Evolutionary conservation across 371 early-diverging fungal genomes (phyloP).

Genomic region (Mucor racemosus): DNA sequence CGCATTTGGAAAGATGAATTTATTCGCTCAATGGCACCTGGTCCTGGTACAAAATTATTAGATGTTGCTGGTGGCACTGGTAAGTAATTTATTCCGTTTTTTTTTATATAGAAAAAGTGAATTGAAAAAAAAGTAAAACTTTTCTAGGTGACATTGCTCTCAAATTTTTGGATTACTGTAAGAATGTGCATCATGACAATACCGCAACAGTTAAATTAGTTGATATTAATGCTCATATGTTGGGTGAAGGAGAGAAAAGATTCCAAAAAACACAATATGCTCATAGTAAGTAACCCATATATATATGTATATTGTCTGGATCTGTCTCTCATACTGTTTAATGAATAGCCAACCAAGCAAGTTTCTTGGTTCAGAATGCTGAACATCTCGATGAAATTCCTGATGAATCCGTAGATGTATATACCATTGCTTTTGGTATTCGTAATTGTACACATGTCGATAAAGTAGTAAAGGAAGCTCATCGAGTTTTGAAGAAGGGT

Average conservation of each 20-base stretch:
- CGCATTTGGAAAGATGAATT: conserved; percentile 95
- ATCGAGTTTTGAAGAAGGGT: conserved; percentile 93
- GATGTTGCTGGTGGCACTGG: conserved; percentile 99
- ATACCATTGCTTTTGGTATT: conserved; percentile 97
- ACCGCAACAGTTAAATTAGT: conserved; percentile 85
- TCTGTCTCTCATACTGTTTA: not conserved
- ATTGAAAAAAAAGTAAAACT: not conserved
- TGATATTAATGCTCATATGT: conserved; percentile 96
- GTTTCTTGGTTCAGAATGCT: conserved; percentile 88
- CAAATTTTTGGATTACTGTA: conserved; percentile 86
- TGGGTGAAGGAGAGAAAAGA: conserved; percentile 86
- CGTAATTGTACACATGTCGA: conserved; percentile 97
- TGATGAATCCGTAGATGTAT: conserved; percentile 85
- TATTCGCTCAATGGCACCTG: conserved; percentile 84
- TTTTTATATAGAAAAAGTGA: too few species aligned
- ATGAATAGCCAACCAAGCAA: conserved; percentile 60
- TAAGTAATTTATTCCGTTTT: conserved; percentile 20
- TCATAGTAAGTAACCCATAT: conserved; percentile 67
- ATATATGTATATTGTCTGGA: not conserved
- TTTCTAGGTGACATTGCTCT: conserved; percentile 88
- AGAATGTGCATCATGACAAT: conserved; percentile 65
- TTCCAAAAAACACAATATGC: conserved; percentile 65
- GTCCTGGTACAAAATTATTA: conserved; percentile 82
- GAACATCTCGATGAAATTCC: conserved; percentile 80
- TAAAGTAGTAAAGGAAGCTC: conserved; percentile 85